Percentiles rank a stretch among this genome's conserved stretches.
Conservation (phyloP, 2,329 filamentous ascomycete genomes). For the Niveomyces coronatus region DNA sequence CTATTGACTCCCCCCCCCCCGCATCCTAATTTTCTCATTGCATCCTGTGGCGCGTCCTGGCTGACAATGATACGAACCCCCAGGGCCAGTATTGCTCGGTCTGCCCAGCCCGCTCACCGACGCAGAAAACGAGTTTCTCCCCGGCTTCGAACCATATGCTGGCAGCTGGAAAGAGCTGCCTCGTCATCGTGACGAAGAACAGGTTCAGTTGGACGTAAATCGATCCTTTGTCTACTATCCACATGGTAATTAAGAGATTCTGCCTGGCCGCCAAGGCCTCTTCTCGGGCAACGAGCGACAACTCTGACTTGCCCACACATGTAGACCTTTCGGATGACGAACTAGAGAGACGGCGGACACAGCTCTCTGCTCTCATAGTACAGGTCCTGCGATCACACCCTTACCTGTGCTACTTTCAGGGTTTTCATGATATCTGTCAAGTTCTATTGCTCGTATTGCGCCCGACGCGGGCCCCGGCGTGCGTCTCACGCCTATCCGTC, state of each 20-base stretch:
- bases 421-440: constrained; percentile 97
- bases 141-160: constrained; percentile 12
- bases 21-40: not conserved
- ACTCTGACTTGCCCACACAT: not conserved
- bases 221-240: constrained; percentile 98
- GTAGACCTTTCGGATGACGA: constrained; percentile 59
- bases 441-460: constrained; percentile 83
- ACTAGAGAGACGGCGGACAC: constrained; percentile 58
- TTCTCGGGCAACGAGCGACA: not conserved
- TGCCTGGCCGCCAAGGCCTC: not conserved
- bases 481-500: constrained; percentile 72
- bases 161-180: constrained; percentile 52
- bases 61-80: constrained; percentile 3
- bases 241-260: constrained; percentile 43
- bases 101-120: not conserved
- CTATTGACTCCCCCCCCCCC: too few species aligned
- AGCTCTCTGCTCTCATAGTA: constrained; percentile 72
- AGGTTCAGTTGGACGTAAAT: constrained; percentile 86
- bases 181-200: constrained; percentile 76
- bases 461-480: constrained; percentile 44
- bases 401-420: constrained; percentile 90
- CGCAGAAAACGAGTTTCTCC: constrained; percentile 11
- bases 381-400: constrained; percentile 72
- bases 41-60: not conserved
- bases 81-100: constrained; percentile 12